phyloP scores from a whole-genome alignment of 2,329 filamentous ascomycete species.

The Acrocalymma vagum region DNA sequence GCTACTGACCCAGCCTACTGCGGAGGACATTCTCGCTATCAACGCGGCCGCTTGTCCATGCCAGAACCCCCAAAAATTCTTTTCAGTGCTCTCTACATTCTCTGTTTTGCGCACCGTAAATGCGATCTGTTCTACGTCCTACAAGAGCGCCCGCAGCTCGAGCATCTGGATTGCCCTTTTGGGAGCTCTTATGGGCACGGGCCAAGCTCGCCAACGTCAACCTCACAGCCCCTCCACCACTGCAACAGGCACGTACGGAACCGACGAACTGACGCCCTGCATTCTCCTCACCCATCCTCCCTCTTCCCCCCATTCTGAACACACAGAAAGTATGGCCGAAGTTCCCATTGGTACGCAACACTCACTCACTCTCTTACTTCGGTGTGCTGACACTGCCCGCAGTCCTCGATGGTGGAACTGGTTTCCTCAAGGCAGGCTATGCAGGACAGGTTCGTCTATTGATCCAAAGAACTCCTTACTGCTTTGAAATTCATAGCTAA shows the following conservation, averaged over 20 bases:
- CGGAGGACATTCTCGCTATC: too few relatives aligned
- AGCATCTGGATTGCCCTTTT: conserved; percentile 21
- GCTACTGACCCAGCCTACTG: too few relatives aligned
- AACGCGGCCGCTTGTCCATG: too few relatives aligned
- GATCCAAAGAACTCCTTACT: conserved; percentile 1
- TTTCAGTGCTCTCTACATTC: too few relatives aligned
- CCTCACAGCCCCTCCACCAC: conserved; percentile 33
- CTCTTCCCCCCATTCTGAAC: conserved; percentile 19
- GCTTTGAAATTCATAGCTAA: conserved; percentile 11
- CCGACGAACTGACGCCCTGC: conserved; percentile 23
- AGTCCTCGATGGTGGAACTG: conserved; percentile 99
- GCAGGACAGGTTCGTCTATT: conserved; percentile 75
- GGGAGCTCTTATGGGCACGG: conserved; percentile 26
- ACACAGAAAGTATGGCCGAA: conserved; percentile 54
- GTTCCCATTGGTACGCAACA: conserved; percentile 56
- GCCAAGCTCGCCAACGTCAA: conserved; percentile 40
- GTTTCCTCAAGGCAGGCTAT: conserved; percentile 99
- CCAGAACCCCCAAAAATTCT: too few relatives aligned
- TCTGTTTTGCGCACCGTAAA: too few relatives aligned
- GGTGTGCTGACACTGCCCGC: conserved; percentile 41
- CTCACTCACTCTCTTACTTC: conserved; percentile 8
- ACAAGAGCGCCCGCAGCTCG: not conserved
- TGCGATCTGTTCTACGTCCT: too few relatives aligned
- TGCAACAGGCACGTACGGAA: conserved; percentile 20
- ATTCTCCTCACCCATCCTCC: conserved; percentile 10